A percentile compares a stretch with the other conserved stretches of the same genome.
Evolutionary conservation across 2,329 filamentous ascomycete species (phyloP).

Genomic region (Coniochaeta ligniaria): DNA sequence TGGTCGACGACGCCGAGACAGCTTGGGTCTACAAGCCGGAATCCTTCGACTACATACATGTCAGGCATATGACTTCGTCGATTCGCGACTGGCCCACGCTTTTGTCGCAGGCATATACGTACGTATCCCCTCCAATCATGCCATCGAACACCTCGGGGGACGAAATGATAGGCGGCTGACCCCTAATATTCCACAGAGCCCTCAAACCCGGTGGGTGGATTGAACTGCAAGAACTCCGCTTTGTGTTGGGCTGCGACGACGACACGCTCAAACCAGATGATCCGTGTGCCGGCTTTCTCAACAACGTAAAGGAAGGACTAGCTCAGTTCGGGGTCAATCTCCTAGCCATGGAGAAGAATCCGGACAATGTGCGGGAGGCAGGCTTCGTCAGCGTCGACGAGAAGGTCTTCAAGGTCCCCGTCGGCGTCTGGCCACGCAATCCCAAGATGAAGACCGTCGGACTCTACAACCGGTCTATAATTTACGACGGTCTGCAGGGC

Average conservation of each 20-base stretch:
- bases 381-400: constrained; percentile 11
- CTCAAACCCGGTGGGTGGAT: constrained; percentile 15
- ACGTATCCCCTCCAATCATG: constrained; percentile 7
- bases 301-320: constrained; percentile 14
- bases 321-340: constrained; percentile 21
- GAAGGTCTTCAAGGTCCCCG: constrained; percentile 14
- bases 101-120: constrained; percentile 27
- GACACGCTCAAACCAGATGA: constrained; percentile 10
- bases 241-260: constrained; percentile 11
- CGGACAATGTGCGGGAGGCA: constrained; percentile 17
- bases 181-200: not conserved
- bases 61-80: constrained; percentile 16
- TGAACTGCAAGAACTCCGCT: constrained; percentile 8
- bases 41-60: constrained; percentile 26
- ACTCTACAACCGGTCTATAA: constrained; percentile 10
- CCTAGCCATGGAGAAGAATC: constrained; percentile 14
- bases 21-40: constrained; percentile 27
- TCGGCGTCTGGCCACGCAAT: constrained; percentile 15
- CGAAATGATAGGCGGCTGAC: not conserved
- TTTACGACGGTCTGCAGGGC: constrained; percentile 13
- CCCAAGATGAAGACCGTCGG: constrained; percentile 15
- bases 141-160: not conserved
- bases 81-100: constrained; percentile 24
- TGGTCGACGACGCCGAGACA: constrained; percentile 28
- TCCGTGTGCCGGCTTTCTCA: constrained; percentile 5